phyloP scores from a whole-genome alignment of 2,329 filamentous ascomycete genomes.

The Colletotrichum chlorophyti region DNA sequence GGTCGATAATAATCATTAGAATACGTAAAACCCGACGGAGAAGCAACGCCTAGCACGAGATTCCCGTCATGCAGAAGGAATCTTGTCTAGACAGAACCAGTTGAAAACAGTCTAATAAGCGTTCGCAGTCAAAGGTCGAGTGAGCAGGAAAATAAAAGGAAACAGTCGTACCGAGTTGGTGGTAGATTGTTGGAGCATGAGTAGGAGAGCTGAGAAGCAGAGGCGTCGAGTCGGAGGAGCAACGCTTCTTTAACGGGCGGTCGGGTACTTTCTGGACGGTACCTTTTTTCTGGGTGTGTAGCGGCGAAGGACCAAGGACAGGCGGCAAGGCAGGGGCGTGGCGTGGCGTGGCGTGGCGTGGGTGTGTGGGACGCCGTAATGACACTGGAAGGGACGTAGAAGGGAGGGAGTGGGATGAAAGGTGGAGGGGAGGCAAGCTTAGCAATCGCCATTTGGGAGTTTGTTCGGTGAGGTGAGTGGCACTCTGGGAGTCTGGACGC shows the following conservation, averaged over 20 bases:
- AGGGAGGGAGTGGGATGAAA: background rate
- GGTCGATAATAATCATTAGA: conserved; percentile 26
- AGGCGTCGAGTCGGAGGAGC: conserved; percentile 14
- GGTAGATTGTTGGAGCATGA: background rate
- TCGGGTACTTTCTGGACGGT: conserved; percentile 19
- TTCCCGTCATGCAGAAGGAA: conserved; percentile 17
- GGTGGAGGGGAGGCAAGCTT: conserved; percentile 3
- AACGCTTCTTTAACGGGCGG: conserved; percentile 27
- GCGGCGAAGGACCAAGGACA: conserved; percentile 1
- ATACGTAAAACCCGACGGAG: background rate
- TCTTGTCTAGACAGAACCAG: conserved; percentile 1
- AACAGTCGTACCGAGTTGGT: background rate
- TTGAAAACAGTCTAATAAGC: background rate
- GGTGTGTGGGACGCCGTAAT: background rate
- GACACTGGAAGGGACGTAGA: background rate
- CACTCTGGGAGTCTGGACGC: too few species aligned
- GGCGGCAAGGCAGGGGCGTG: conserved; percentile 10
- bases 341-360: conserved; percentile 18
- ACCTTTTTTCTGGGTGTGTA: too few species aligned
- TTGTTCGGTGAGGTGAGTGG: too few species aligned
- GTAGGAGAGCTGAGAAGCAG: background rate
- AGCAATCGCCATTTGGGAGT: background rate
- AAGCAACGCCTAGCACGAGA: conserved; percentile 14
- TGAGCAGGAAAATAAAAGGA: background rate
- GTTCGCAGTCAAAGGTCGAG: too few species aligned